Conservation (phyloP, 2,329 filamentous ascomycete genomes). For the Fusarium anguioides region DNA sequence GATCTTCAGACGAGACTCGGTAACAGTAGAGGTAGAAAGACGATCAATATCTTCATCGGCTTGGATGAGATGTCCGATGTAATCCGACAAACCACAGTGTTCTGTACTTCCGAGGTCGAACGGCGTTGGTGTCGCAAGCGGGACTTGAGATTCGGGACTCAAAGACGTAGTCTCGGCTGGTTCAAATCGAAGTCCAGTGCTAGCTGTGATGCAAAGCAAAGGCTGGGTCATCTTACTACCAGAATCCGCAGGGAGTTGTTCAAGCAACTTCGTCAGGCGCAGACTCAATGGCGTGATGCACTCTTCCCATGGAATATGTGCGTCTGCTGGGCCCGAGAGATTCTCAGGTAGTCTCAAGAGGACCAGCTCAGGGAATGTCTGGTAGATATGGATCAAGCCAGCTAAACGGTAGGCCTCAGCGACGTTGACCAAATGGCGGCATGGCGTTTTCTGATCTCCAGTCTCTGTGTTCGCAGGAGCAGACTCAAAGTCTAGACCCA, state of each 20-base stretch:
- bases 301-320: constrained; percentile 46
- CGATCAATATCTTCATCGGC: constrained; percentile 30
- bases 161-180: not conserved
- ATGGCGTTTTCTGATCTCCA: constrained; percentile 44
- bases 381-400: constrained; percentile 54
- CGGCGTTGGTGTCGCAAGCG: not conserved
- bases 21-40: not conserved
- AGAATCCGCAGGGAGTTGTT: constrained; percentile 48
- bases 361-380: constrained; percentile 52
- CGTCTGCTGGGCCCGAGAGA: not conserved
- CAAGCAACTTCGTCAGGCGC: constrained; percentile 44
- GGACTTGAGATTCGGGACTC: not conserved
- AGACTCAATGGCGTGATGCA: constrained; percentile 49
- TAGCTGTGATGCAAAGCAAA: constrained; percentile 50
- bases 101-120: constrained; percentile 8
- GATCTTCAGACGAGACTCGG: constrained; percentile 17
- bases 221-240: constrained; percentile 52
- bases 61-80: constrained; percentile 22
- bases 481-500: constrained; percentile 45
- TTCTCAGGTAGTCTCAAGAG: constrained; percentile 44
- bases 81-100: constrained; percentile 28
- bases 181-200: constrained; percentile 46
- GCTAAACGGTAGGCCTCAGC: constrained; percentile 54
- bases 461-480: constrained; percentile 38
- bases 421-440: constrained; percentile 48